Evolutionary conservation across 768 basidiomycete species (phyloP).

Genomic region (Hypholoma sublateritium): DNA sequence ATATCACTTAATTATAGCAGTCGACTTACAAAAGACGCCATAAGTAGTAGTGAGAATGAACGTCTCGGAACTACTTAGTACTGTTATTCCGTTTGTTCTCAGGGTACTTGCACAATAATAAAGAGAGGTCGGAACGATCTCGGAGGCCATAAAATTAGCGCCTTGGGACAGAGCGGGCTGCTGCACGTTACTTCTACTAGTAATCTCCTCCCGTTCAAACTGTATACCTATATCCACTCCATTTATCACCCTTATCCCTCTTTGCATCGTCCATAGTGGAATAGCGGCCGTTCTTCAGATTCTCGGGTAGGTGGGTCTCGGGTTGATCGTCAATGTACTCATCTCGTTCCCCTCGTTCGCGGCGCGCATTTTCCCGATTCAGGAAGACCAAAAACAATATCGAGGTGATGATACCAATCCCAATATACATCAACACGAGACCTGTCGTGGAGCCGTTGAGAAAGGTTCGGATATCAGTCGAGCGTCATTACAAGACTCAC

Average conservation of each 20-base stretch:
- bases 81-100: too few species aligned
- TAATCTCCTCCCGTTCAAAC: neutral
- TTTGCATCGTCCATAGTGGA: constrained; percentile 63
- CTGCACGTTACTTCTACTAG: neutral
- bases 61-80: too few species aligned
- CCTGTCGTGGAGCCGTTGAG: constrained; percentile 31
- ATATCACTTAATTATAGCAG: too few species aligned
- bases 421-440: constrained; percentile 73
- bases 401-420: constrained; percentile 55
- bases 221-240: constrained; percentile 76
- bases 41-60: too few species aligned
- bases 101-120: too few species aligned
- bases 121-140: neutral
- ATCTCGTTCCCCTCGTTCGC: constrained; percentile 68
- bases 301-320: constrained; percentile 27
- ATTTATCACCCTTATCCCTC: constrained; percentile 67
- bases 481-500: constrained; percentile 9
- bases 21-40: too few species aligned
- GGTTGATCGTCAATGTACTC: constrained; percentile 60
- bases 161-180: neutral
- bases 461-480: neutral
- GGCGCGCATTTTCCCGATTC: constrained; percentile 59
- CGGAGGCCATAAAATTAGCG: neutral
- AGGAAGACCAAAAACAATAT: constrained; percentile 40
- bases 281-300: constrained; percentile 57